Conservation (phyloP, 768 basidiomycete genomes). For the Lentinula sp. region DNA sequence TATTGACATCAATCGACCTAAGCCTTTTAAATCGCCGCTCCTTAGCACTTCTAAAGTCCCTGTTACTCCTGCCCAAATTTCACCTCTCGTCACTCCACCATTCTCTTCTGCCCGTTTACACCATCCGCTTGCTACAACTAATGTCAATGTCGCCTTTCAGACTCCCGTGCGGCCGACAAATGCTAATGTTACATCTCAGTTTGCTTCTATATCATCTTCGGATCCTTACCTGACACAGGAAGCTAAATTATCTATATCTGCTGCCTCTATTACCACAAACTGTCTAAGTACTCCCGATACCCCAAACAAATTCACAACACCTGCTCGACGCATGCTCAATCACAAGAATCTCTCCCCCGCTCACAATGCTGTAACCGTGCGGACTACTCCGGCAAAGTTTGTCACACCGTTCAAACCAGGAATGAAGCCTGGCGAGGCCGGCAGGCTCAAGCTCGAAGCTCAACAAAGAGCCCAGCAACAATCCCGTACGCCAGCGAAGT, state of each 20-base stretch:
- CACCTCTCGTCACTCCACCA: conserved; percentile 7
- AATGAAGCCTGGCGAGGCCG: conserved; percentile 31
- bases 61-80: conserved; percentile 10
- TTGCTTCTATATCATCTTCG: conserved; percentile 7
- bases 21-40: conserved; percentile 19
- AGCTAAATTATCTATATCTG: not conserved
- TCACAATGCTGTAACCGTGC: conserved; percentile 6
- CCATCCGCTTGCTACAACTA: conserved; percentile 27
- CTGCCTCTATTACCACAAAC: not conserved
- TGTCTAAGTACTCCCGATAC: not conserved
- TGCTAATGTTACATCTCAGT: not conserved
- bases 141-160: conserved; percentile 15
- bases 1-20: conserved; percentile 5
- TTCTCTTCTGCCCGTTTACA: conserved; percentile 22
- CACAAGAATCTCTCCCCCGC: not conserved
- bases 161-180: conserved; percentile 12
- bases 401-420: conserved; percentile 59
- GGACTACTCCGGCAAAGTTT: conserved; percentile 36
- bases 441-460: not conserved
- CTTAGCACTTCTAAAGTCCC: conserved; percentile 7
- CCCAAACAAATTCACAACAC: conserved; percentile 12
- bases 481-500: conserved; percentile 6
- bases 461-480: conserved; percentile 4
- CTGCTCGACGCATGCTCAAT: conserved; percentile 13
- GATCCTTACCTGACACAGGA: conserved; percentile 6